These are phyloP conservation scores for Marasmius fiardii DNA, from an alignment of 1,284 basidiomycete genomes.

Conservation along the genomic window DNA sequence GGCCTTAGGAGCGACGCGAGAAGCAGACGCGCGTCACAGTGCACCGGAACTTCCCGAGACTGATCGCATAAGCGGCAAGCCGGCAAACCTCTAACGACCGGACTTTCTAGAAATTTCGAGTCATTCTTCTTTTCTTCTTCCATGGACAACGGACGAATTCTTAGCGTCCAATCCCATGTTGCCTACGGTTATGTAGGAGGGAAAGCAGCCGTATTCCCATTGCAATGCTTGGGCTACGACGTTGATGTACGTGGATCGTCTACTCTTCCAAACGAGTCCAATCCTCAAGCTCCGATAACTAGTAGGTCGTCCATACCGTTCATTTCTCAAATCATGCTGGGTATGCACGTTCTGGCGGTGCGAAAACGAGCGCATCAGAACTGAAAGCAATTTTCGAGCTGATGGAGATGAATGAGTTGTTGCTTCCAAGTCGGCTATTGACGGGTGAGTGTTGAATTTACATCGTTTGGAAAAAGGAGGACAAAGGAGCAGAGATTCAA, in stretches of 20 bases:
- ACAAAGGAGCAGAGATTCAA: too few species aligned
- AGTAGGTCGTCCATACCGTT: slow-evolving; percentile 89
- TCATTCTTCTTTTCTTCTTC: not conserved
- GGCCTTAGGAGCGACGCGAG: too few species aligned
- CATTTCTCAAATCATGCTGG: slow-evolving; percentile 95
- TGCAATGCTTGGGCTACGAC: slow-evolving; percentile 94
- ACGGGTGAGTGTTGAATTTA: too few species aligned
- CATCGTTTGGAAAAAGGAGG: too few species aligned
- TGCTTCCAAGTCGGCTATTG: slow-evolving; percentile 62
- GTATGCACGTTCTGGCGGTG: slow-evolving; percentile 74
- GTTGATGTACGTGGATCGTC: slow-evolving; percentile 62
- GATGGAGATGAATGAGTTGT: slow-evolving; percentile 67
- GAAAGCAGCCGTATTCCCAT: slow-evolving; percentile 93
- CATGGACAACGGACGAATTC: slow-evolving; percentile 40
- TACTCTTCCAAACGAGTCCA: not conserved
- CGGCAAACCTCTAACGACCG: not conserved
- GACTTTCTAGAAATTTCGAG: not conserved
- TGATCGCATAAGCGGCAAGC: too few species aligned
- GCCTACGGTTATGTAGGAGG: slow-evolving; percentile 94
- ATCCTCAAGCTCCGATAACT: not conserved
- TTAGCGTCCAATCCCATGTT: slow-evolving; percentile 92
- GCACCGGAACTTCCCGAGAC: too few species aligned
- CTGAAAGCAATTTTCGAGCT: slow-evolving; percentile 63
- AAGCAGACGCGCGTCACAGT: too few species aligned
- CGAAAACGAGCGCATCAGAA: slow-evolving; percentile 68